Base-by-base conservation (phyloP, 495 filamentous ascomycete species). In the Aspergillus sclerotioniger region DNA sequence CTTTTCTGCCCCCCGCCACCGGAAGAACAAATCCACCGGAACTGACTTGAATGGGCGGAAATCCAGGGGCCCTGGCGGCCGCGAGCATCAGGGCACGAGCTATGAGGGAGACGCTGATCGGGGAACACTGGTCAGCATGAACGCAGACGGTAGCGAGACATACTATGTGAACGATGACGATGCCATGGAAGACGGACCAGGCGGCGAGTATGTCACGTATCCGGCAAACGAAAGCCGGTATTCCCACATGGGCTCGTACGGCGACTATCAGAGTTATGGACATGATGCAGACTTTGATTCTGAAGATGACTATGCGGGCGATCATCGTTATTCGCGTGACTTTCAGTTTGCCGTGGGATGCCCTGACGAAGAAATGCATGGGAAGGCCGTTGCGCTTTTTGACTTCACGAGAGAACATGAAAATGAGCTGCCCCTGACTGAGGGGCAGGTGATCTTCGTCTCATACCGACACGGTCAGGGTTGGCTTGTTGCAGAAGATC, bases 351-450 rank as follows among this genome's bases (percentile, higher is more conserved):
- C 91, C 6, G 96, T 98, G 58, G 92, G 90, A 19, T 95, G 90
- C 21, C 91, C 93, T 8, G 93, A 96, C 64, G 93, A 98, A 72
- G 92, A 96, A 69, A 96, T 96, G 90, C 91, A 96, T 67, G 93
- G 93, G 43, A 96, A 96, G 67, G 93, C 93, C 35, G 90, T 98
- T 20, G 95, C 94, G 6, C 80, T 98, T 12, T 98, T 95, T 66
- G 91, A 96, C 70, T 98, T 98, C 70, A 84, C 86, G 52, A 84
- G 91, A 25, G 94, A 98, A 69, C 96, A 98, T 66, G 91, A 96
- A 66, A 98, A 96, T 62, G 94, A 98, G 73, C 82, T 98, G 13
- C 92, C 91, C 15, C 76, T 98, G 17, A 86, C 88, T 0, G 94
- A 98, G 71, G 95, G 95, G 32, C 94, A 98, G 67, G 88, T 97